A percentile compares a stretch with the other conserved stretches of the same genome.
Conservation (phyloP, 1,139 yeast species). For the Blastobotrys aristatus region DNA sequence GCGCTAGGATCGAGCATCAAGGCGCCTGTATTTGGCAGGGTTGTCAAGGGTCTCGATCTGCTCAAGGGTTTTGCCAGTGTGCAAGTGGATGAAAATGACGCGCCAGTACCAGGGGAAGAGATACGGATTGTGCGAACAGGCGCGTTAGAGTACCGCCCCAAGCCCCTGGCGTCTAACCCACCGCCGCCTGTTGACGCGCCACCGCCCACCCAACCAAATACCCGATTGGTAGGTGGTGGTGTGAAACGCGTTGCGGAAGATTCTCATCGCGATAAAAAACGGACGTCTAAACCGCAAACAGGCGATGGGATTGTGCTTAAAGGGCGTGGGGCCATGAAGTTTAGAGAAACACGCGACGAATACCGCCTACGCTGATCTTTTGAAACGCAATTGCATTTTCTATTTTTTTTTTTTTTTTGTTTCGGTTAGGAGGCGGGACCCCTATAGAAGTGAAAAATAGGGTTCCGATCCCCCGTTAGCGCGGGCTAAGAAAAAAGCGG, state of each 20-base stretch:
- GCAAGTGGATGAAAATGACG: constrained; percentile 31
- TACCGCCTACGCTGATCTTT: background rate
- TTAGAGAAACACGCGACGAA: constrained; percentile 19
- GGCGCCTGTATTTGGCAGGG: constrained; percentile 57
- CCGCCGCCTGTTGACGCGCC: background rate
- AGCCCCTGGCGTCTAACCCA: too few relatives aligned
- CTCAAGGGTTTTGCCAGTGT: constrained; percentile 35
- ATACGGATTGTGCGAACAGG: constrained; percentile 62
- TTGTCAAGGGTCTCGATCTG: constrained; percentile 62
- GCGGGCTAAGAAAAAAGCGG: background rate
- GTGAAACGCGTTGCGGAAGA: background rate
- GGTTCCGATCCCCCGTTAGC: too few relatives aligned
- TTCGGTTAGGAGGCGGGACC: too few relatives aligned
- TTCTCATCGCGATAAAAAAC: background rate
- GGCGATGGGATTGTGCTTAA: constrained; percentile 21
- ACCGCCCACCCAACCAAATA: background rate
- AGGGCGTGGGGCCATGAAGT: constrained; percentile 32
- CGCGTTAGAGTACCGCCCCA: constrained; percentile 24
- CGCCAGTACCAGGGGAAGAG: constrained; percentile 39
- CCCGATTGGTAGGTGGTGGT: background rate
- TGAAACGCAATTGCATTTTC: background rate
- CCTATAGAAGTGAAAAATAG: too few relatives aligned
- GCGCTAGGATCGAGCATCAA: constrained; percentile 26
- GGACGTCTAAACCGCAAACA: background rate
- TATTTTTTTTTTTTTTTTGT: background rate